Percentiles rank a stretch among this genome's conserved stretches.
phyloP scores from a whole-genome alignment of 495 filamentous ascomycete genomes.

The Saxophila tyrrhenica region DNA sequence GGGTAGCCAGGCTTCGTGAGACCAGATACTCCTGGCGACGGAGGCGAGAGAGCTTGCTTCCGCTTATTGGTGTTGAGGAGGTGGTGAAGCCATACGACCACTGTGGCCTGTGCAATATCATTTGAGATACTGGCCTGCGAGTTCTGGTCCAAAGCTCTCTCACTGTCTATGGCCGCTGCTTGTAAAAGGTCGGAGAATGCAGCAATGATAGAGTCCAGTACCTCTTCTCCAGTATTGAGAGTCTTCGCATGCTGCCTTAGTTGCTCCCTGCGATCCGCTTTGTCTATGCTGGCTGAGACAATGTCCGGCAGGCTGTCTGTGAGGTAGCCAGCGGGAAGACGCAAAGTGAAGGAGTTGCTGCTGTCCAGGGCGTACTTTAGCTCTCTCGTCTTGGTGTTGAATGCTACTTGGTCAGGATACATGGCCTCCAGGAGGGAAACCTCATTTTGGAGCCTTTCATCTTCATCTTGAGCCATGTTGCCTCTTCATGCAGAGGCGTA shows the following conservation, averaged over 20 bases:
- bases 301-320: slow-evolving; percentile 21
- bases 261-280: slow-evolving; percentile 22
- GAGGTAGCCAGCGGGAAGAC: slow-evolving; percentile 25
- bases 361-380: slow-evolving; percentile 20
- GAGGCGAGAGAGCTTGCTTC: slow-evolving; percentile 26
- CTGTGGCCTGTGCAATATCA: slow-evolving; percentile 14
- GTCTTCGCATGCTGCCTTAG: slow-evolving; percentile 16
- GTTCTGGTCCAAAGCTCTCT: background rate
- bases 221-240: slow-evolving; percentile 24
- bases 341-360: slow-evolving; percentile 17
- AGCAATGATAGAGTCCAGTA: slow-evolving; percentile 27
- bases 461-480: slow-evolving; percentile 1
- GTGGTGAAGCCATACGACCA: slow-evolving; percentile 34
- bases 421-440: slow-evolving; percentile 28
- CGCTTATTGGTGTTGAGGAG: slow-evolving; percentile 31
- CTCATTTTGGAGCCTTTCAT: slow-evolving; percentile 19
- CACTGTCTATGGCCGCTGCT: background rate
- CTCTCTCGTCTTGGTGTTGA: slow-evolving; percentile 19
- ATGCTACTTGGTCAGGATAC: slow-evolving; percentile 27
- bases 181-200: slow-evolving; percentile 16
- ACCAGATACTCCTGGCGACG: slow-evolving; percentile 20
- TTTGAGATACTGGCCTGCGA: background rate
- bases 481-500: no score
- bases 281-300: slow-evolving; percentile 18
- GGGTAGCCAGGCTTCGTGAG: slow-evolving; percentile 33